Evolutionary conservation across 2,329 filamentous ascomycete genomes (phyloP).

Genomic region (Neocucurbitaria cava): DNA sequence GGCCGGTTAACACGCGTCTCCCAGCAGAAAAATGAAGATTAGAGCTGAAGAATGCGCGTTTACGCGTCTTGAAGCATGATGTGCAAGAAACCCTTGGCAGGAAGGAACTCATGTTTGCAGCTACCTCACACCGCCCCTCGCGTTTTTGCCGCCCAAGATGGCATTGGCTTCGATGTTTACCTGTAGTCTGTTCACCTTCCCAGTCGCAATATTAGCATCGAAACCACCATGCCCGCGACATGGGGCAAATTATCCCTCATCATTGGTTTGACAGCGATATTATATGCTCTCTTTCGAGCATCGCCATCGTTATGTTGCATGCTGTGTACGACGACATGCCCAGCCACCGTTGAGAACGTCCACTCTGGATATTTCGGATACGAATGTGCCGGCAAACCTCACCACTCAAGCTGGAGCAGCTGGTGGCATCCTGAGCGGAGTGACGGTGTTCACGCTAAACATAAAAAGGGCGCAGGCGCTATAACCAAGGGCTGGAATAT

Average conservation of each 20-base stretch:
- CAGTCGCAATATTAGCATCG: neutral
- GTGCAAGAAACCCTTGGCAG: conserved; percentile 2
- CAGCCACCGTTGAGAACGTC: neutral
- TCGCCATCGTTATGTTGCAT: conserved; percentile 1
- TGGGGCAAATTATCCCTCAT: neutral
- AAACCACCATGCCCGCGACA: conserved; percentile 4
- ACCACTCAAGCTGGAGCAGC: conserved; percentile 43
- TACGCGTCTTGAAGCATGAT: neutral
- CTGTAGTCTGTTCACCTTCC: neutral
- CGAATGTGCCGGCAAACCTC: conserved; percentile 36
- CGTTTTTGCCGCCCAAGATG: neutral
- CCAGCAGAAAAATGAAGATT: neutral
- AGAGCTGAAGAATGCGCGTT: neutral
- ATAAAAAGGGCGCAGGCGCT: conserved; percentile 32
- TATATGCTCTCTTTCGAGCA: neutral
- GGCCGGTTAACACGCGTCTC: neutral
- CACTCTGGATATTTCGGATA: conserved; percentile 32
- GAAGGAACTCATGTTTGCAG: neutral
- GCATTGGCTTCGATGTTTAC: neutral
- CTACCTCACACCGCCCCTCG: conserved; percentile 8
- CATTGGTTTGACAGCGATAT: neutral
- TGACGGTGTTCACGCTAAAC: conserved; percentile 6
- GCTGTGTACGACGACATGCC: conserved; percentile 7
- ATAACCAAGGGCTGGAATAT: conserved; percentile 55
- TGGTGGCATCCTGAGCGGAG: conserved; percentile 44